Base-by-base conservation (phyloP, 495 filamentous ascomycete genomes). In the Aspergillus ellipticus region DNA sequence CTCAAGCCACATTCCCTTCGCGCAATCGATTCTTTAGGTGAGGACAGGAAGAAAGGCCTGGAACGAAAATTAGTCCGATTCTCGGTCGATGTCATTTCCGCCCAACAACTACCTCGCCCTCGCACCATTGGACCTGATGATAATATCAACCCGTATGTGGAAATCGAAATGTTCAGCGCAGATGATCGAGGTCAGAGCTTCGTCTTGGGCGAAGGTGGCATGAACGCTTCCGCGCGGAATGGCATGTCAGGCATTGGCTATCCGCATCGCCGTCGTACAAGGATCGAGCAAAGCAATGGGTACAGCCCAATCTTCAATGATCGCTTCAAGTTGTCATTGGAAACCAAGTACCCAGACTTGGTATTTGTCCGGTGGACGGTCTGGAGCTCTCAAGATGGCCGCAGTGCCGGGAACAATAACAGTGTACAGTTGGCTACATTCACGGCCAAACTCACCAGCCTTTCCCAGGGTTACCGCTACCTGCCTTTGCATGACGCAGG, bases 351-450 rank as follows among this genome's bases (percentile, higher is more conserved):
- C 62, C 92, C 93, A 2, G 90, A 93, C 58, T 74, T 98, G 47
- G 88, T 97, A 37, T 97, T 97, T 73, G 88, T 98, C 28, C 86
- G 90, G 35, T 97, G 89, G 80, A 91, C 85, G n/a, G 88, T 97
- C 37, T 91, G 87, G 78, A 89, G 90, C 56, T 90, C 89, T 4
- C 64, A 79, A 56, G 88, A 90, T 59, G 89, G 85, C 16, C 80
- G 80, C 57, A 79, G 68, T 43, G 79, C 80, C 26, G 83, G 82
- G 51, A 84, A 76, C 66, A 86, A 86, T 60, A 78, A 81, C 60
- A 74, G 75, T 51, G 73, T 78, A n/a, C 82, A 85, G 15, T 69
- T 97, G 42, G 94, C 91, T 4, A 92, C 85, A 6, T 97, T 90
- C 69, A 97, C 90, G 2, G 94, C 89, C 39, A 97, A 97, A 72